Evolutionary conservation across 768 basidiomycete genomes (phyloP).

Genomic region (Psilocybe azurescens): DNA sequence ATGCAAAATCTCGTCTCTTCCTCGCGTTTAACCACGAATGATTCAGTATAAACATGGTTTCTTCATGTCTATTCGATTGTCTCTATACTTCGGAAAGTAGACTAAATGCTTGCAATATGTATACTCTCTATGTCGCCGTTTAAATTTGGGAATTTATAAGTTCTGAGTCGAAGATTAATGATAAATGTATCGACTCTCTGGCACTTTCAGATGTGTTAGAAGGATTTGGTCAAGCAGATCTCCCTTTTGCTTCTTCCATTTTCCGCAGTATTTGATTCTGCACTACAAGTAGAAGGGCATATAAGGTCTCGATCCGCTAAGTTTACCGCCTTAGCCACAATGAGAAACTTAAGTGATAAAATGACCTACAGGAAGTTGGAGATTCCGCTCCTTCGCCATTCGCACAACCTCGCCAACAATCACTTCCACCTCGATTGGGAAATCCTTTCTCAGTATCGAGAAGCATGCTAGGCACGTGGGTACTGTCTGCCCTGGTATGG

Average conservation of each 20-base stretch:
- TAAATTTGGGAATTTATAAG: too few species aligned
- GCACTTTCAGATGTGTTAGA: too few species aligned
- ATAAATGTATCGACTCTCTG: too few species aligned
- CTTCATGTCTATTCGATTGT: background rate
- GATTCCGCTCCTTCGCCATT: slow-evolving; percentile 46
- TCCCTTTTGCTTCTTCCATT: slow-evolving; percentile 11
- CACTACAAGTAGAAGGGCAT: slow-evolving; percentile 58
- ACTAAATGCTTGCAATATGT: too few species aligned
- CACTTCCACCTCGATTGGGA: slow-evolving; percentile 69
- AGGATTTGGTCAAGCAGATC: background rate
- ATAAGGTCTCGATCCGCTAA: slow-evolving; percentile 67
- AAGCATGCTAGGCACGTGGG: slow-evolving; percentile 56
- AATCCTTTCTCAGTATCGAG: slow-evolving; percentile 57
- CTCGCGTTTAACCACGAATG: too few species aligned
- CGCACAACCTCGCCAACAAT: slow-evolving; percentile 66
- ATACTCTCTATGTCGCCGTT: too few species aligned
- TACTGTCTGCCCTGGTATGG: background rate
- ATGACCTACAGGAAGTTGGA: slow-evolving; percentile 55
- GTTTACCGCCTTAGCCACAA: background rate
- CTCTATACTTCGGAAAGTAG: too few species aligned
- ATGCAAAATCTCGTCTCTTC: background rate
- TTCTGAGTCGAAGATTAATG: too few species aligned
- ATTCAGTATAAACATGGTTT: background rate
- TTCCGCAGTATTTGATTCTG: slow-evolving; percentile 62
- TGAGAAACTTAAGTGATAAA: background rate